A percentile compares a stretch with the other conserved stretches of the same genome.
Conservation (phyloP, 2,329 filamentous ascomycete species). For the Sphaerulina musiva region DNA sequence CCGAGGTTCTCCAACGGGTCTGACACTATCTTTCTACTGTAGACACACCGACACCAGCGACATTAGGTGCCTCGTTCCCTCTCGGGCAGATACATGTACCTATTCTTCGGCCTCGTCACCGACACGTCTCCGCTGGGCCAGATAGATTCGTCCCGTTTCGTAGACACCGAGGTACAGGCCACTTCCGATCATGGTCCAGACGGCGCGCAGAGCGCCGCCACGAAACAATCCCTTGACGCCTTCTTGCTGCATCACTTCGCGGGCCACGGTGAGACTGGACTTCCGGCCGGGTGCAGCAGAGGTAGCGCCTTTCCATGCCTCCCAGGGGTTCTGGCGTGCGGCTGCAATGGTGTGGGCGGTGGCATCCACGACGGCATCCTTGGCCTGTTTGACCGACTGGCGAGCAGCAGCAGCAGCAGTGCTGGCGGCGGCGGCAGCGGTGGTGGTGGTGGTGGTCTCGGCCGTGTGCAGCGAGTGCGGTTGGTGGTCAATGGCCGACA, state of each 20-base stretch:
- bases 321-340: conserved; percentile 28
- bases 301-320: conserved; percentile 32
- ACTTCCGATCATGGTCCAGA: conserved; percentile 77
- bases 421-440: background rate
- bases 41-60: background rate
- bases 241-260: conserved; percentile 58
- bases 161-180: conserved; percentile 83
- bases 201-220: conserved; percentile 64
- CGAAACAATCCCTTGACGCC: conserved; percentile 70
- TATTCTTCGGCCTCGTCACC: conserved; percentile 31
- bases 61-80: background rate
- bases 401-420: conserved; percentile 3
- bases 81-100: conserved; percentile 3
- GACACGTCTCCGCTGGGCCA: conserved; percentile 42
- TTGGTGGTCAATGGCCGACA: conserved; percentile 48
- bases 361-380: conserved; percentile 34
- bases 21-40: background rate
- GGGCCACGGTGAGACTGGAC: conserved; percentile 53
- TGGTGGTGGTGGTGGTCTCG: background rate
- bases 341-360: conserved; percentile 36
- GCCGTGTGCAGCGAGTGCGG: too few relatives aligned
- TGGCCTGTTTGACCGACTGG: conserved; percentile 19
- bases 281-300: conserved; percentile 33
- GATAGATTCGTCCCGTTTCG: conserved; percentile 62
- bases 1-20: too few relatives aligned